Percentiles rank a stretch among this genome's conserved stretches.
These are phyloP conservation scores for Xylariales sp. DNA, from an alignment of 2,329 filamentous ascomycete species.

Conservation along the genomic window DNA sequence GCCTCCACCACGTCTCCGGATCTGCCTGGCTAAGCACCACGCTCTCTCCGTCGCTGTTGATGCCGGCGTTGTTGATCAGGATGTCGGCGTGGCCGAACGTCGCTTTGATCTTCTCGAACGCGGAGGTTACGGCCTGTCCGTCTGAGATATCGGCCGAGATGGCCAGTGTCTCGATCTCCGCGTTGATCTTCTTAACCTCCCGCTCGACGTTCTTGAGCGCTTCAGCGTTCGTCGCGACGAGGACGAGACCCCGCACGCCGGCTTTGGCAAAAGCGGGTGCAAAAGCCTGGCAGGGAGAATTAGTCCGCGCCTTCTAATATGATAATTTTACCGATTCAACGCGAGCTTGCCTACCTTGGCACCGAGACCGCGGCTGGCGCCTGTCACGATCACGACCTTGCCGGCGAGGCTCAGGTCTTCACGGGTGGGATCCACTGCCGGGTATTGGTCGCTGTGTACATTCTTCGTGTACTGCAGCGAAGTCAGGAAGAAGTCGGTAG, in stretches of 20 bases:
- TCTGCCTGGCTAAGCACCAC: conserved; percentile 31
- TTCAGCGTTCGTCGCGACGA: conserved; percentile 51
- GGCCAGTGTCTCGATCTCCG: conserved; percentile 25
- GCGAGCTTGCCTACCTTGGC: conserved; percentile 30
- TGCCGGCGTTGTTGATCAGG: conserved; percentile 37
- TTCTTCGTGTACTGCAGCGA: conserved; percentile 50
- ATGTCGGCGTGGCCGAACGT: conserved; percentile 40
- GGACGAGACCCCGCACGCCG: conserved; percentile 38
- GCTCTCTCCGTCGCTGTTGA: conserved; percentile 31
- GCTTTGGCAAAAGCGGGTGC: conserved; percentile 40
- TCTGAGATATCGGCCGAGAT: conserved; percentile 37
- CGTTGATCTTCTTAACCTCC: conserved; percentile 48
- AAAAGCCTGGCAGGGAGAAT: conserved; percentile 32
- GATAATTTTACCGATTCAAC: not conserved
- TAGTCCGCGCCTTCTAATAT: not conserved
- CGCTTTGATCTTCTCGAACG: conserved; percentile 32
- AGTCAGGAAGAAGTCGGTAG: conserved; percentile 44
- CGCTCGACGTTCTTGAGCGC: conserved; percentile 51
- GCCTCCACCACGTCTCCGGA: conserved; percentile 35
- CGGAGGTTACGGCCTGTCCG: conserved; percentile 30
- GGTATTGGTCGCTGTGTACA: conserved; percentile 53
- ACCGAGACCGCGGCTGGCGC: conserved; percentile 55
- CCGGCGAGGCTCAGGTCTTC: conserved; percentile 49
- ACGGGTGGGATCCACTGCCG: conserved; percentile 51
- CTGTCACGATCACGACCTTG: conserved; percentile 55